Conservation (phyloP, 2,329 filamentous ascomycete species). For the Fusarium odoratissimum region DNA sequence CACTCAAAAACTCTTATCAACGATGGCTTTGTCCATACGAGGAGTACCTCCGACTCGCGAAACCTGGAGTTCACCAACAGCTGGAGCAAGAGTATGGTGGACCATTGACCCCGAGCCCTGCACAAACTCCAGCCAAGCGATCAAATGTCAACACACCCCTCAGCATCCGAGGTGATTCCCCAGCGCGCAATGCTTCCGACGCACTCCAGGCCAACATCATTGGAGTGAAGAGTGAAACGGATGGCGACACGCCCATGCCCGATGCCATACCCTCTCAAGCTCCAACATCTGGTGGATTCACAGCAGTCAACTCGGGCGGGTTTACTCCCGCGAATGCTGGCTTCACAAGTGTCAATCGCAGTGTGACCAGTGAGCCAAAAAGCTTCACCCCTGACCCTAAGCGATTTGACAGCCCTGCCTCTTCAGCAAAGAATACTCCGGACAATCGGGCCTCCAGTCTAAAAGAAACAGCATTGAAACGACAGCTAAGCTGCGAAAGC, state of each 20-base stretch:
- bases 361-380: constrained; percentile 61
- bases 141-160: constrained; percentile 70
- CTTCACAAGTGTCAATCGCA: constrained; percentile 75
- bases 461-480: constrained; percentile 75
- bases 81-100: constrained; percentile 93
- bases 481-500: constrained; percentile 75
- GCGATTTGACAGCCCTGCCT: constrained; percentile 70
- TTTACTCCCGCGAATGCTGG: constrained; percentile 78
- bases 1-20: constrained; percentile 97
- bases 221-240: constrained; percentile 57
- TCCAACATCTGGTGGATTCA: constrained; percentile 56
- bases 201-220: constrained; percentile 62
- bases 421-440: constrained; percentile 72
- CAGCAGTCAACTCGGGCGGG: constrained; percentile 63
- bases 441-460: constrained; percentile 69
- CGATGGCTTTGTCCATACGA: constrained; percentile 98
- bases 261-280: constrained; percentile 56
- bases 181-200: constrained; percentile 69
- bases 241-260: constrained; percentile 61
- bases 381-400: constrained; percentile 70
- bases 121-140: constrained; percentile 76
- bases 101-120: constrained; percentile 81
- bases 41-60: constrained; percentile 89
- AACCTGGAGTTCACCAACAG: constrained; percentile 96
- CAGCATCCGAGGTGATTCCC: constrained; percentile 72